phyloP scores from a whole-genome alignment of 2,329 filamentous ascomycete genomes.

The Epichloe amarillans region DNA sequence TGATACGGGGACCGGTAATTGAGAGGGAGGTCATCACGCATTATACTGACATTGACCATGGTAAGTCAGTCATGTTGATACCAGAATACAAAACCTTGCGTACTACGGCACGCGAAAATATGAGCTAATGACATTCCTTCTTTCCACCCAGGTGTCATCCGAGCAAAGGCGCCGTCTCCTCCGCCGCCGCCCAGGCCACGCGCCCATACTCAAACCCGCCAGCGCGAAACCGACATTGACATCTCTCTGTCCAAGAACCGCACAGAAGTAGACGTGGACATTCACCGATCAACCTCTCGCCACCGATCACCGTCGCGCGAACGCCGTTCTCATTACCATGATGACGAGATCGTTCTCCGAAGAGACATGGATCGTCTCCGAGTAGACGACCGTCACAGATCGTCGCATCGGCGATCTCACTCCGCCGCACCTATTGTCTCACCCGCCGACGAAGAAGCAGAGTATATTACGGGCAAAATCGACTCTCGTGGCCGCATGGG shows the following conservation, averaged over 20 bases:
- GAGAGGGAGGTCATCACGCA: constrained; percentile 84
- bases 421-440: constrained; percentile 33
- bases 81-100: background rate
- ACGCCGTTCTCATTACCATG: constrained; percentile 29
- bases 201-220: constrained; percentile 21
- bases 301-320: constrained; percentile 22
- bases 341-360: constrained; percentile 56
- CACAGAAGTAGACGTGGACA: constrained; percentile 48
- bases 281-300: constrained; percentile 26
- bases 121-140: background rate
- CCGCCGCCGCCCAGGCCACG: constrained; percentile 31
- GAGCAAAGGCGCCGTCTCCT: constrained; percentile 29
- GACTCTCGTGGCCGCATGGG: constrained; percentile 52
- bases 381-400: constrained; percentile 26
- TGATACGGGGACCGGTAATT: constrained; percentile 65
- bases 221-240: constrained; percentile 42
- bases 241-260: constrained; percentile 40
- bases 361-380: constrained; percentile 37
- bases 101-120: background rate
- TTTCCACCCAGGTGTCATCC: constrained; percentile 28
- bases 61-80: constrained; percentile 33
- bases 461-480: constrained; percentile 44
- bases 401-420: constrained; percentile 33
- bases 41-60: constrained; percentile 77
- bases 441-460: constrained; percentile 44